Evolutionary conservation across 257 asterid genomes (phyloP), one percentile per base, ranked within the genome.

Genomic region (Fraxinus excelsior): DNA sequence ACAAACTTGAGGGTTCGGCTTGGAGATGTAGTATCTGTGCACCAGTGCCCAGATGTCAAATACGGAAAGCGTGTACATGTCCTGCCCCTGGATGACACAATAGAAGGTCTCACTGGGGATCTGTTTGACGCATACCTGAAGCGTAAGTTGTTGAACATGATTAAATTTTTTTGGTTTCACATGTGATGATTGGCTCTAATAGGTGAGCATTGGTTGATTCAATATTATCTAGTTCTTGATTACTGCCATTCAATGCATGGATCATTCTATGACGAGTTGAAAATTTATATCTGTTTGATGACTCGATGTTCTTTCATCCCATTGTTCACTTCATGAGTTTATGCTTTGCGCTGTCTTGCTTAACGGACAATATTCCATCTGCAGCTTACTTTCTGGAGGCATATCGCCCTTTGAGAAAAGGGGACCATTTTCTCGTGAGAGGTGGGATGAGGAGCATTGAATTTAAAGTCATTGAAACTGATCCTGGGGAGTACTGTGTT

Each of bases 41-140:
- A 92, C 84, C 97, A 92, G 88, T 92, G 97, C 80, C 97, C 97
- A 40, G 96, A 90, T 84, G 97, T 92, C 73, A 92, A 90, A 84
- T 92, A 92, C 68, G 97, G 97, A 53, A 92, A 87, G 82, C 96
- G 96, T 8, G 95, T 92, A 74, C 97, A 92, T 85, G 88, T 88
- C 77, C 84, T 92, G 67, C 97, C 97, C 74, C 68, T 91, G 79
- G 97, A 92, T 74, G 97, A 92, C 76, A 90, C 96, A 11, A 87
- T 92, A n/a, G 97, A 92, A 85, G 97, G 97, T 79, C 88, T 92
- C 58, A 90, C 96, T 21, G 97, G 97, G 76, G 96, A 92, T 84
- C 89, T 92, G 67, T 92, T 90, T 77, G 96, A 90, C 70, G 90
- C 84, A 12, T 92, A 87, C 79, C 85, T 90, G 79, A 92, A 92